Evolutionary conservation across 352 stramenopile genomes (phyloP).

Genomic region (Pythium coloratum): DNA sequence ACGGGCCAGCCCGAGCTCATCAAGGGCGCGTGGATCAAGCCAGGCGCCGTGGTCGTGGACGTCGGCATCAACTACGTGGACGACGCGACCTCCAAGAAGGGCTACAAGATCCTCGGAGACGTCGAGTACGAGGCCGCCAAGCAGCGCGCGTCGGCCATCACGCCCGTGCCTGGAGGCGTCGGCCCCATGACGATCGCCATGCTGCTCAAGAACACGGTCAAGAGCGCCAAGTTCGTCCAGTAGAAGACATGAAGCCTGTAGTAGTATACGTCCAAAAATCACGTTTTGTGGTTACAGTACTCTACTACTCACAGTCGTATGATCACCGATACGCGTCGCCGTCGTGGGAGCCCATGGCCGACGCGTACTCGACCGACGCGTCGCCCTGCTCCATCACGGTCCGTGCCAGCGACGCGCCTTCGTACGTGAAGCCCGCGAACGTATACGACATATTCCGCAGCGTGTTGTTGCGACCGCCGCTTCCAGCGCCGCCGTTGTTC

Average conservation of each 20-base stretch:
- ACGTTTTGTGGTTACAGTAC: slow-evolving; percentile 1
- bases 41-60: slow-evolving; percentile 97
- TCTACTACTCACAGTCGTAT: slow-evolving; percentile 7
- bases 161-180: slow-evolving; percentile 95
- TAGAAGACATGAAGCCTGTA: background rate
- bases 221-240: slow-evolving; percentile 53
- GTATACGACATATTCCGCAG: slow-evolving; percentile 84
- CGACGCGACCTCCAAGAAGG: slow-evolving; percentile 55
- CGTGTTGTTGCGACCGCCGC: slow-evolving; percentile 57
- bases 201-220: slow-evolving; percentile 86
- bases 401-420: slow-evolving; percentile 48
- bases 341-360: slow-evolving; percentile 9
- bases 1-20: slow-evolving; percentile 94
- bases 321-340: slow-evolving; percentile 26
- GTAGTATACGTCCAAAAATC: slow-evolving; percentile 4
- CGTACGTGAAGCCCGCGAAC: slow-evolving; percentile 84
- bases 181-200: slow-evolving; percentile 99
- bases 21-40: slow-evolving; percentile 96
- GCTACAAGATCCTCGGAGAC: slow-evolving; percentile 97
- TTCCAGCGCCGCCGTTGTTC: slow-evolving; percentile 31
- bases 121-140: slow-evolving; percentile 92
- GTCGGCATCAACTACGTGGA: slow-evolving; percentile 99
- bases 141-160: slow-evolving; percentile 92
- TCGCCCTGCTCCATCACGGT: slow-evolving; percentile 21
- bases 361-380: slow-evolving; percentile 19